Evolutionary conservation across 352 stramenopile species (phyloP).

Genomic region (Aphanomyces cochlioides): DNA sequence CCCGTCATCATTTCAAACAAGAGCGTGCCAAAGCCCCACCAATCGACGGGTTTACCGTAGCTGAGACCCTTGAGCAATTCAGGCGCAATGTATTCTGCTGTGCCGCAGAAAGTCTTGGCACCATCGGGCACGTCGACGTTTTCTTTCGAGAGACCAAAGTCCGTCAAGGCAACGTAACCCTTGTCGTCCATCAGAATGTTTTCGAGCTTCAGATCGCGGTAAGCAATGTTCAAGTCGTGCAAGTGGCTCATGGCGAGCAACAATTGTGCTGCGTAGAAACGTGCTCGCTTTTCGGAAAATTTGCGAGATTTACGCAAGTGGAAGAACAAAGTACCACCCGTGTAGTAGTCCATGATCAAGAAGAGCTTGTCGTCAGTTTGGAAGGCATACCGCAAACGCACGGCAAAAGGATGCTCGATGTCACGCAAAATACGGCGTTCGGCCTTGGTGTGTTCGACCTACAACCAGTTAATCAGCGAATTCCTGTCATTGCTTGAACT

Average conservation of each 20-base stretch:
- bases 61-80: conserved; percentile 86
- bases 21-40: conserved; percentile 91
- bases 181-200: conserved; percentile 94
- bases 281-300: conserved; percentile 83
- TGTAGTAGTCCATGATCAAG: conserved; percentile 92
- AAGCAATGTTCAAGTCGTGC: conserved; percentile 91
- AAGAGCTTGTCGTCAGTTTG: conserved; percentile 92
- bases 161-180: conserved; percentile 89
- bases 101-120: conserved; percentile 91
- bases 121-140: conserved; percentile 84
- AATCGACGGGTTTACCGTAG: conserved; percentile 90
- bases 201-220: conserved; percentile 93
- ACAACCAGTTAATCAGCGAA: neutral
- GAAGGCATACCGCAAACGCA: conserved; percentile 91
- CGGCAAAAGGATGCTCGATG: conserved; percentile 91
- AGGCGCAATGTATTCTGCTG: conserved; percentile 90
- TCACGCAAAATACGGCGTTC: conserved; percentile 87
- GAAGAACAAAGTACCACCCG: conserved; percentile 89
- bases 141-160: conserved; percentile 92
- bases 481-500: too few relatives aligned
- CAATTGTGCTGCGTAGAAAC: conserved; percentile 90
- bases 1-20: conserved; percentile 95
- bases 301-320: conserved; percentile 87
- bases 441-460: conserved; percentile 88
- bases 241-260: conserved; percentile 90